Percentiles rank a stretch among this genome's conserved stretches.
Evolutionary conservation across 352 stramenopile genomes (phyloP).

Genomic region (Phytophthora boehmeriae): DNA sequence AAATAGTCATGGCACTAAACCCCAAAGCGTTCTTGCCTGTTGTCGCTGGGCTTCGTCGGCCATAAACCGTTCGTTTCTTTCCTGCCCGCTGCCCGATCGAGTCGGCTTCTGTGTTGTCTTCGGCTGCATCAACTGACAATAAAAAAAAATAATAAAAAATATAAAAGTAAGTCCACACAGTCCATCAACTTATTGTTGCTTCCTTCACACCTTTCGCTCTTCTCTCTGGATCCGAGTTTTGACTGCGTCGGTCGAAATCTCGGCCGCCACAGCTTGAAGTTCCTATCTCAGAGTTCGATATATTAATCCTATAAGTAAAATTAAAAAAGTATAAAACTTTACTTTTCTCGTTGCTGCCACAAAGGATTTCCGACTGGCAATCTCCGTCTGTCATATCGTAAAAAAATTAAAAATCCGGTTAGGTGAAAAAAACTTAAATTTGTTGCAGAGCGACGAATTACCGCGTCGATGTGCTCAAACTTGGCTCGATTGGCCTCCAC

Average conservation of each 20-base stretch:
- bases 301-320: not conserved
- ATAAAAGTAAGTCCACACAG: not conserved
- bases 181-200: not conserved
- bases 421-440: not conserved
- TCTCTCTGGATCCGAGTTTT: slow-evolving; percentile 64
- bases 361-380: slow-evolving; percentile 72
- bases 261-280: slow-evolving; percentile 55
- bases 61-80: slow-evolving; percentile 67
- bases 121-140: slow-evolving; percentile 48
- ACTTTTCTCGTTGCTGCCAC: slow-evolving; percentile 64
- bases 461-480: slow-evolving; percentile 83
- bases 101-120: slow-evolving; percentile 13
- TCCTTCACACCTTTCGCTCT: slow-evolving; percentile 57
- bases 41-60: slow-evolving; percentile 62
- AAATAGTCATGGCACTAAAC: no score
- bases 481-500: slow-evolving; percentile 81
- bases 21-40: slow-evolving; percentile 29
- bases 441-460: no score
- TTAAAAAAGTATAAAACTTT: no score
- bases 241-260: slow-evolving; percentile 65
- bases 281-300: slow-evolving; percentile 8
- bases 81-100: slow-evolving; percentile 4
- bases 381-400: slow-evolving; percentile 54
- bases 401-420: no score
- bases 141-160: not conserved